Evolutionary conservation across 495 filamentous ascomycete genomes (phyloP).

Genomic region (Aspergillus baeticus): DNA sequence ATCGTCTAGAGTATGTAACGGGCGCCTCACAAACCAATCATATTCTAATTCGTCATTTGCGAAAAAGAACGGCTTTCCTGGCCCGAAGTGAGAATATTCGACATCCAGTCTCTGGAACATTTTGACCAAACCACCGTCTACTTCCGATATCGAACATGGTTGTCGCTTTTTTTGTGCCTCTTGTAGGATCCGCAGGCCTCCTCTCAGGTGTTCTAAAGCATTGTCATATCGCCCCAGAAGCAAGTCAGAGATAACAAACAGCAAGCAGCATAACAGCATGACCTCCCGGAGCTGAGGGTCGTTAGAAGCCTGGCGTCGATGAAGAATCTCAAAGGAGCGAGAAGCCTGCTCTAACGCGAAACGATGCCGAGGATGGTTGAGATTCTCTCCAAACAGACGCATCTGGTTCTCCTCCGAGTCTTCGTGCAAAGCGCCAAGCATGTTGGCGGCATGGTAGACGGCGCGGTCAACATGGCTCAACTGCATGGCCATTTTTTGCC

Average conservation of each 20-base stretch:
- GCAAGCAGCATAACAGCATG: constrained; percentile 19
- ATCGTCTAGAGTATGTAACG: not conserved
- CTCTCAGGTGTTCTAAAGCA: constrained; percentile 17
- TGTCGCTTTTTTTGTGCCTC: not conserved
- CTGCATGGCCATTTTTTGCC: not conserved
- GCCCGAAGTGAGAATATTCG: constrained; percentile 15
- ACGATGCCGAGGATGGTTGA: constrained; percentile 7
- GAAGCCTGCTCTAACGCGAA: constrained; percentile 21
- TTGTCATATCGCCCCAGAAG: constrained; percentile 14
- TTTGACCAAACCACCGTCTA: constrained; percentile 11
- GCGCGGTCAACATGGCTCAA: constrained; percentile 16
- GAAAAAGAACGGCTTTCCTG: constrained; percentile 13
- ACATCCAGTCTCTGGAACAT: constrained; percentile 18
- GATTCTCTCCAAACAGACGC: constrained; percentile 11
- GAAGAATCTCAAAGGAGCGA: constrained; percentile 11
- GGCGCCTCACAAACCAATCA: not conserved
- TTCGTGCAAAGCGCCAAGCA: constrained; percentile 20
- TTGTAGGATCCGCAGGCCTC: constrained; percentile 14
- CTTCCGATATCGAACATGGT: not conserved
- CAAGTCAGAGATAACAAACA: constrained; percentile 21
- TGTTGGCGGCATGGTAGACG: constrained; percentile 19
- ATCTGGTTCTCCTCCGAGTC: constrained; percentile 10
- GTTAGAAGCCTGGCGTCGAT: constrained; percentile 10
- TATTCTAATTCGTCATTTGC: not conserved
- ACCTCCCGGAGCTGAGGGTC: constrained; percentile 19